Evolutionary conservation across 768 basidiomycete genomes (phyloP), one percentile per base, ranked within the genome.

Genomic region (Boletus reticulatus): DNA sequence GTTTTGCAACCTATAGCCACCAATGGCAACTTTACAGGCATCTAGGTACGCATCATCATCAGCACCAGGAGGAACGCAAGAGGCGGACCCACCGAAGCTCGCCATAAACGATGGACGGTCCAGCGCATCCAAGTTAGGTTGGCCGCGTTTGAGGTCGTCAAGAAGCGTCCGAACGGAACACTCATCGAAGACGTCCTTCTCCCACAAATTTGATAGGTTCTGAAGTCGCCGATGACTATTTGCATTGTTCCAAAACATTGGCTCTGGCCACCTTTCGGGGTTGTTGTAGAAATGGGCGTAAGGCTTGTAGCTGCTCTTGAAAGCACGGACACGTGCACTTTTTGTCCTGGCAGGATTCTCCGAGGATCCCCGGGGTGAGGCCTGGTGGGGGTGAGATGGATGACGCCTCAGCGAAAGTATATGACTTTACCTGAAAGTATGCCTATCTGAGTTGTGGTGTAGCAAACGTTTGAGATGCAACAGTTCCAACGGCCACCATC

Each of bases 51-150:
- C 1, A 22, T 36, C 41, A 16, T 63, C 39, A 42, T 27, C 12
- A 41, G 13, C 12, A 27, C 31, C 4, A 19, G 22, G 5, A 9
- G 7, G 0, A 11, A 46, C 5, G 20, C n/a, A n/a, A 17, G 14
- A 10, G 24, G 16, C 10, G 4, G 42, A 52, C 64, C 19, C 29
- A 71, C 69, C 53, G n/a, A 72, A 71, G 48, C 56, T 62, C 4
- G 66, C 61, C 64, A 72, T 66, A 50, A 72, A 68, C 2, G 68
- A 61, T 10, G 72, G 51, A 14, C 65, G 66, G 20, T 72, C 68
- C 6, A 72, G 49, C 2, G 47, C 51, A 1, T 71, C 64, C 39
- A 66, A 29, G 36, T 60, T 62, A 4, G 60, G 55, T 27, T 58
- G 57, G 13, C 55, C 51, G 0, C 48, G 48, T 20, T 56, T 42